Evolutionary conservation across 1,284 basidiomycete species (phyloP), one percentile per base, ranked within the genome.

Genomic region (Sanghuangporus sanghuang): DNA sequence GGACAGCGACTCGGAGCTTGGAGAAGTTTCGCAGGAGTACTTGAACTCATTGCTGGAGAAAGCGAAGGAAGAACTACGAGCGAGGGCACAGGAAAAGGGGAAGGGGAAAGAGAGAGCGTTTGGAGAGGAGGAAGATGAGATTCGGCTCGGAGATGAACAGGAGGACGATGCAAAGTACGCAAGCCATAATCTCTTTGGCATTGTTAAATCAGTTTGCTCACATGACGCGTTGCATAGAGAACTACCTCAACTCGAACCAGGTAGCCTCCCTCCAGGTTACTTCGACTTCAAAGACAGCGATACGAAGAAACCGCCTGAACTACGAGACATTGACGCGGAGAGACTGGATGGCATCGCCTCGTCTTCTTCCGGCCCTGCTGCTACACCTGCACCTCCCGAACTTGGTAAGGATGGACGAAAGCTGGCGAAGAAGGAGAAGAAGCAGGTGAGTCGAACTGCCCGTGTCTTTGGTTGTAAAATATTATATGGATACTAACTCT

Each of bases 401-500:
- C 74, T 85, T 7, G 79, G 78, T 48, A 83, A 81, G 65, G 77
- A 80, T 14, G 85, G 85, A 57, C 85, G 85, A 70, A 79, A 79
- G 8, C 69, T 89, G 42, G 91, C 87, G 18, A 90, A 83, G 71
- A 87, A 80, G 69, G 79, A 90, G 72, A 81, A 78, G 74, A 92
- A 87, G 75, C 84, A 83, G 68, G 90, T 91, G 69, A 56, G 78
- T 71, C 21, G 8, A 59, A 59, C 18, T 57, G 35, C 14, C 62
- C 32, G 23, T 3, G 48, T 18, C 40, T n/a, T 46, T 18, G 21
- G 16, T n/a, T 7, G 44, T 46, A 32, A 32, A 32, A 32, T 32
- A 32, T 46, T n/a, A 7, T 18, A n/a, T 57, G 52, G 40, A 14
- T n/a, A 32, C 16, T 14, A 23, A 6, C 6, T 38, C 8, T 9